Evolutionary conservation across 1,284 basidiomycete species (phyloP).

Genomic region (Tilletiopsis washingtonensis): DNA sequence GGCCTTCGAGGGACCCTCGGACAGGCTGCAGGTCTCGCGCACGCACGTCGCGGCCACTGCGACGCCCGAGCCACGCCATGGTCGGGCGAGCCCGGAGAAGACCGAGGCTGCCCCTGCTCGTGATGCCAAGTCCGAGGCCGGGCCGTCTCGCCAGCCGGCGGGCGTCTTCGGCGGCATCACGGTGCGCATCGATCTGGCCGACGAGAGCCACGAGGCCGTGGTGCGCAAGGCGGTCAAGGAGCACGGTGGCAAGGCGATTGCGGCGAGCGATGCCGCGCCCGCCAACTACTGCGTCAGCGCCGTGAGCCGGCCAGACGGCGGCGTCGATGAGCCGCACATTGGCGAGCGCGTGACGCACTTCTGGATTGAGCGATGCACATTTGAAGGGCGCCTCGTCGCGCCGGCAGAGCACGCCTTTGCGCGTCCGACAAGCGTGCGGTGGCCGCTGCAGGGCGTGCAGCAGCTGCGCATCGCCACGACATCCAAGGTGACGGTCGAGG

Average conservation of each 20-base stretch:
- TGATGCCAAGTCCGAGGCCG: too few relatives aligned
- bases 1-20: too few relatives aligned
- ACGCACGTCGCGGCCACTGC: too few relatives aligned
- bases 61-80: too few relatives aligned
- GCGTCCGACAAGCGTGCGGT: background rate
- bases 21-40: too few relatives aligned
- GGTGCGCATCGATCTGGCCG: background rate
- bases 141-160: constrained; percentile 18
- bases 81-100: too few relatives aligned
- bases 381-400: constrained; percentile 1
- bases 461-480: constrained; percentile 4
- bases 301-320: background rate
- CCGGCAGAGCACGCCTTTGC: background rate
- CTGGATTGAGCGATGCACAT: constrained; percentile 5
- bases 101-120: too few relatives aligned
- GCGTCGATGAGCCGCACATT: background rate
- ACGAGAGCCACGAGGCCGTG: background rate
- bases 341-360: constrained; percentile 1
- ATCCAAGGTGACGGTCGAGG: background rate
- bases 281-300: constrained; percentile 1
- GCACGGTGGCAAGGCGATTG: background rate
- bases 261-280: background rate
- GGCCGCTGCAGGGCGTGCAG: background rate
- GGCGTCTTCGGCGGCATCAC: constrained; percentile 6
- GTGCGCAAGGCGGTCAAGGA: background rate